These are phyloP conservation scores for Aspergillus texensis DNA, from an alignment of 2,329 filamentous ascomycete species.

Conservation along the genomic window DNA sequence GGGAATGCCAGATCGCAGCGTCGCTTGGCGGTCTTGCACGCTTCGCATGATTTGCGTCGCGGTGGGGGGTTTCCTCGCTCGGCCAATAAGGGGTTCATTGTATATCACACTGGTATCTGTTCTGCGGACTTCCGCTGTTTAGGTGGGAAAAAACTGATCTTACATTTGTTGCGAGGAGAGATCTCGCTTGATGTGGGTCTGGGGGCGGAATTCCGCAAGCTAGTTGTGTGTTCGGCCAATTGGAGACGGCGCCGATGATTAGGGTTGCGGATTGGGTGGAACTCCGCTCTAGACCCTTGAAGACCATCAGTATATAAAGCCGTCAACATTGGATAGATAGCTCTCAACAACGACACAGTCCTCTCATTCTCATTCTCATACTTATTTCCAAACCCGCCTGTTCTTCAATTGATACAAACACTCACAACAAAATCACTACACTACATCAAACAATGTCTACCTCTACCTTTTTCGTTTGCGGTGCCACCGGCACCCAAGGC, in stretches of 20 bases:
- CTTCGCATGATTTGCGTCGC: conserved; percentile 58
- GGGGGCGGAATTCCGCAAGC: conserved; percentile 15
- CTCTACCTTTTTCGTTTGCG: conserved; percentile 30
- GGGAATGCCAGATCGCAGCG: conserved; percentile 58
- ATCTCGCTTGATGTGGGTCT: not conserved
- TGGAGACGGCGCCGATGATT: not conserved
- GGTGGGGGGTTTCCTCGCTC: conserved; percentile 46
- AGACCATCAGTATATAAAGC: not conserved
- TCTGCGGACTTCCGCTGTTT: not conserved
- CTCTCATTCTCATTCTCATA: not conserved
- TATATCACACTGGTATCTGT: not conserved
- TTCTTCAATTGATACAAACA: not conserved
- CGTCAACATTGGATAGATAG: not conserved
- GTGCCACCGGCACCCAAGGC: conserved; percentile 37
- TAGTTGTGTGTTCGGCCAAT: not conserved
- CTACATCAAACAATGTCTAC: conserved; percentile 14
- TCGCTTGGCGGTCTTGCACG: conserved; percentile 61
- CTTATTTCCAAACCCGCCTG: not conserved
- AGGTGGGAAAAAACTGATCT: not conserved
- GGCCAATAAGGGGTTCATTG: conserved; percentile 30
- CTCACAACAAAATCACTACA: not conserved
- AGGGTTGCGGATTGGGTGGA: conserved; percentile 4
- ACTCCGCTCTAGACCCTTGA: not conserved
- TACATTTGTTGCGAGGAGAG: not conserved
- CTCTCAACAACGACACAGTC: not conserved